Conservation (phyloP, 345 rosid genomes). For the Geranium rotundifolium region DNA sequence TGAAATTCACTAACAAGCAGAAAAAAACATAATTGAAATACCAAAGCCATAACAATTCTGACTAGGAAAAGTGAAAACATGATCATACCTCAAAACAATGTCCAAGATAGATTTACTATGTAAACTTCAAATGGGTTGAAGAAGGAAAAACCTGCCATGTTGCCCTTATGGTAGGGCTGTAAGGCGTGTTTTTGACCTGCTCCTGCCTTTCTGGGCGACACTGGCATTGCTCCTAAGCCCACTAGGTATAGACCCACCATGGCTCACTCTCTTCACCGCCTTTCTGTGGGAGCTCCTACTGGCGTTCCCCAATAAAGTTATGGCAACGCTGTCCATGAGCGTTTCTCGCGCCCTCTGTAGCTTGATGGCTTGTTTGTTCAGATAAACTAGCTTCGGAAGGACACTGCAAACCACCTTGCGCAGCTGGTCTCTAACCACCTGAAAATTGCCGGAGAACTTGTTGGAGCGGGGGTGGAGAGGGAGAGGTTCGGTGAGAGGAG, state of each 20-base stretch:
- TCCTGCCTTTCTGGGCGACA: constrained; percentile 8
- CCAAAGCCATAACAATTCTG: neutral
- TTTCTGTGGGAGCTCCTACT: constrained; percentile 28
- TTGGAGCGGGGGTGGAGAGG: too few relatives aligned
- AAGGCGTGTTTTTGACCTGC: constrained; percentile 28
- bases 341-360: constrained; percentile 64
- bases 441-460: too few relatives aligned
- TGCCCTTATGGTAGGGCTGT: constrained; percentile 15
- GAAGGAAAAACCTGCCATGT: constrained; percentile 16
- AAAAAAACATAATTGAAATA: neutral
- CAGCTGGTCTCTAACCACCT: constrained; percentile 69
- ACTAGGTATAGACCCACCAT: constrained; percentile 20
- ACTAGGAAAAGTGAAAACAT: neutral
- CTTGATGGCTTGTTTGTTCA: constrained; percentile 75
- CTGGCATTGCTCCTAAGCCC: constrained; percentile 18
- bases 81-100: neutral
- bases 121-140: too few relatives aligned
- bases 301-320: constrained; percentile 59
- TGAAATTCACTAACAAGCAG: too few relatives aligned
- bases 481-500: too few relatives aligned
- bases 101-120: too few relatives aligned
- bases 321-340: constrained; percentile 60
- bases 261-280: constrained; percentile 22
- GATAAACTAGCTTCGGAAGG: constrained; percentile 68
- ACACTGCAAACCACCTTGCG: constrained; percentile 58